phyloP scores from a whole-genome alignment of 2,329 filamentous ascomycete genomes.

The Coniochaeta sp. region DNA sequence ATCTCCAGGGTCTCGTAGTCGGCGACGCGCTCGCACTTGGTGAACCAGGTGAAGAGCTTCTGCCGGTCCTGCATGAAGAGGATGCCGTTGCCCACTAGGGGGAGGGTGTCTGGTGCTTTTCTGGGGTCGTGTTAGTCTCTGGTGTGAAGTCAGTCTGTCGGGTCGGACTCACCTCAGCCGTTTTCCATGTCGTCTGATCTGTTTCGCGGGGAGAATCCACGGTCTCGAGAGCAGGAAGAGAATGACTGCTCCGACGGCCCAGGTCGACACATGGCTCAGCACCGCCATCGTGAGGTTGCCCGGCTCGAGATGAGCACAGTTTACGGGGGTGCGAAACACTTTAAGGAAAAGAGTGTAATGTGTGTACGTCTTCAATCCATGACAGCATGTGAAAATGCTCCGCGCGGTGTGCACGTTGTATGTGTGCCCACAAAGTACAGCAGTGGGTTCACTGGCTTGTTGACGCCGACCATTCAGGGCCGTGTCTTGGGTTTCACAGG shows the following conservation, averaged over 20 bases:
- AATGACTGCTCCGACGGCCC: slow-evolving; percentile 3
- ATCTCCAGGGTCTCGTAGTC: slow-evolving; percentile 56
- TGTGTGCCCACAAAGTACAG: too few relatives aligned
- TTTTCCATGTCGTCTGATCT: slow-evolving; percentile 19
- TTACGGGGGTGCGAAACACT: too few relatives aligned
- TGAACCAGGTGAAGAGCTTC: slow-evolving; percentile 56
- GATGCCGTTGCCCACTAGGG: slow-evolving; percentile 53
- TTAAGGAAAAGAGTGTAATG: too few relatives aligned
- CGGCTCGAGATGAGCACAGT: background rate
- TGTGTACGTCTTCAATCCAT: too few relatives aligned
- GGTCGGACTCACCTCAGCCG: slow-evolving; percentile 20
- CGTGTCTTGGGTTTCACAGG: background rate
- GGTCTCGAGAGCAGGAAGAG: slow-evolving; percentile 6
- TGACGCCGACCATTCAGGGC: background rate
- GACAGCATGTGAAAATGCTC: background rate
- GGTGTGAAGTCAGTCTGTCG: background rate
- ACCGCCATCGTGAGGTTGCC: slow-evolving; percentile 1
- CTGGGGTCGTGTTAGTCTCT: slow-evolving; percentile 18
- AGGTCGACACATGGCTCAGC: slow-evolving; percentile 1
- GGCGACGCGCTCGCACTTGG: slow-evolving; percentile 45
- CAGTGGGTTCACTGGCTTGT: too few relatives aligned
- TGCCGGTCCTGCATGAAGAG: slow-evolving; percentile 52
- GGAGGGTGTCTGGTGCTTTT: slow-evolving; percentile 42
- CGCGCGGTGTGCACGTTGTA: background rate
- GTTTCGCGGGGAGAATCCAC: slow-evolving; percentile 6